Evolutionary conservation across 352 stramenopile genomes (phyloP), one percentile per base, ranked within the genome.

Genomic region (Phytophthora cryptogea): DNA sequence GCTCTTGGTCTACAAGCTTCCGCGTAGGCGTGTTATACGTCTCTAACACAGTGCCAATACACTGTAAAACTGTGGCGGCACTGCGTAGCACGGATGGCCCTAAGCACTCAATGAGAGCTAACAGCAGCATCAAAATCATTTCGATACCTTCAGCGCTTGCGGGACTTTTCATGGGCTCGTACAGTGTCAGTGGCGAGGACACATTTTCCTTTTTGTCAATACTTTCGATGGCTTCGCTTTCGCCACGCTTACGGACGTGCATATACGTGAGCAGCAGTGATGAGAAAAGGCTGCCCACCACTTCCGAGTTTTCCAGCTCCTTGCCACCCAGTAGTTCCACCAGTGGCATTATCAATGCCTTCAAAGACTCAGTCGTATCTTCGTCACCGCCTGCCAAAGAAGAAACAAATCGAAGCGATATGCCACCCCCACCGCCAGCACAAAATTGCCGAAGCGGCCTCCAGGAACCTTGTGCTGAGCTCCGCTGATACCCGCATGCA

Each of bases 211-310:
- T 40, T 27, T 55, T 50, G 27, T 40, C 13, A 8, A 27, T 46
- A 8, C 42, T 13, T 33, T 58, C 47, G 32, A 51, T 33, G 2
- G 7, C 16, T 33, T 59, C 32, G 54, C 14, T 17, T 37, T 48
- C 36, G 28, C 40, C 40, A 11, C 41, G 42, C 33, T 76, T 86
- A 26, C 80, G 68, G 4, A 92, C 63, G 4, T 78, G 54, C 86
- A 93, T 93, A 59, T 93, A 93, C 11, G 74, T 89, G 6, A 90
- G 68, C 40, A 95, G 50, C 8, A 95, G 67, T 7, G 80, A 90
- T 31, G 78, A 72, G 60, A 95, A 93, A 5, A 95, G 66, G 6
- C 92, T 71, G 2, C 86, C 83, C 11, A 92, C 80, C 7, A 93
- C 86, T 31, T 83, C 56, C 0, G 67, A 87, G 0, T 52, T 61